Percentiles rank a stretch among this genome's conserved stretches.
phyloP scores from a whole-genome alignment of 495 filamentous ascomycete species.

The Xylaria bambusicola region DNA sequence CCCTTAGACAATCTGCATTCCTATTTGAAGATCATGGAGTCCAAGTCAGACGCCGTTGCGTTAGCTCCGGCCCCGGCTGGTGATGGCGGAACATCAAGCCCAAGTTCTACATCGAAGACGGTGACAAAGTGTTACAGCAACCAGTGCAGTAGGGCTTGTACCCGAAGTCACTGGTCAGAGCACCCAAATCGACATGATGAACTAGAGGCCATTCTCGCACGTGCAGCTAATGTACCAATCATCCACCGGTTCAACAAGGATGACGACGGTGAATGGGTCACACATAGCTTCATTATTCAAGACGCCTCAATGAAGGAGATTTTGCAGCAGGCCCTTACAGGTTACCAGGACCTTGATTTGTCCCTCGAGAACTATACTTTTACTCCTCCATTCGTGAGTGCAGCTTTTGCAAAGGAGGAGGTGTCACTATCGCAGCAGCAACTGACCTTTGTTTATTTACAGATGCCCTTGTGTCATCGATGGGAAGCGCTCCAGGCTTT shows the following conservation, averaged over 20 bases:
- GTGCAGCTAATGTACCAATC: conserved; percentile 21
- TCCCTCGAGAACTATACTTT: conserved; percentile 57
- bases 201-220: conserved; percentile 3
- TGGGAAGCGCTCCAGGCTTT: conserved; percentile 51
- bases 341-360: conserved; percentile 58
- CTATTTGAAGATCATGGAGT: too few species aligned
- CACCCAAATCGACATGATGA: conserved; percentile 17
- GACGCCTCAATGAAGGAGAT: conserved; percentile 35
- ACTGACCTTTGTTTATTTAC: background rate
- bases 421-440: too few species aligned
- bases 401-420: background rate
- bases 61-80: too few species aligned
- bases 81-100: too few species aligned
- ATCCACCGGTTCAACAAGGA: conserved; percentile 24
- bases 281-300: conserved; percentile 29
- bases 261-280: conserved; percentile 21
- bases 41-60: too few species aligned
- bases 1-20: too few species aligned
- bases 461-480: conserved; percentile 58
- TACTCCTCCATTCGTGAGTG: conserved; percentile 41
- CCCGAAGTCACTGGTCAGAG: conserved; percentile 21
- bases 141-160: too few species aligned
- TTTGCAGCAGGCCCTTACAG: conserved; percentile 48
- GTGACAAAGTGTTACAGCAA: too few species aligned
- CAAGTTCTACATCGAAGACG: too few species aligned